A percentile compares a stretch with the other conserved stretches of the same genome.
Conservation (phyloP, 1,284 basidiomycete genomes). For the Melampsora larici-populina region DNA sequence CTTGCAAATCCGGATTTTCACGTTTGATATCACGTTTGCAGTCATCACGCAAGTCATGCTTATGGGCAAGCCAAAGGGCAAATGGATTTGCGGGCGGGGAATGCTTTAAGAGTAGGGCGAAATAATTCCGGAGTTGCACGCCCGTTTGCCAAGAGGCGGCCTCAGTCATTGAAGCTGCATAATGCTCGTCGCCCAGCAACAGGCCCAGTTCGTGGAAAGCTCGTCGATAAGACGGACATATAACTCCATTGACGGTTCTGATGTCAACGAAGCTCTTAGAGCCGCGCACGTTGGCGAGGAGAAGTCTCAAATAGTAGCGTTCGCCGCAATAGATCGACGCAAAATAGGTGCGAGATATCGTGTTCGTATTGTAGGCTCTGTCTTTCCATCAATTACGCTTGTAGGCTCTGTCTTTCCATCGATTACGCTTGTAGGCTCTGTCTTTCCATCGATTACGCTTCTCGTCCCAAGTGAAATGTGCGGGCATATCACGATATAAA, state of each 20-base stretch:
- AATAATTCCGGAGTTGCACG: conserved; percentile 54
- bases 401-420: too few relatives aligned
- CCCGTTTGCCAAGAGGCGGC: conserved; percentile 57
- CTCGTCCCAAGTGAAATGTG: background rate
- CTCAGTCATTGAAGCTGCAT: conserved; percentile 56
- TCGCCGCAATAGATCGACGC: conserved; percentile 49
- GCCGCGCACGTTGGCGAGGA: conserved; percentile 55
- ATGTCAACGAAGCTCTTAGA: conserved; percentile 56
- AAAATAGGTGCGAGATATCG: conserved; percentile 1
- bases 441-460: too few relatives aligned
- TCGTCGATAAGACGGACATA: too few relatives aligned
- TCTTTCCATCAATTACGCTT: background rate
- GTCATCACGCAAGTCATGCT: conserved; percentile 56
- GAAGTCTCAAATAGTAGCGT: conserved; percentile 55
- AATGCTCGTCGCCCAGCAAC: too few relatives aligned
- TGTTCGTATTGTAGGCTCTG: background rate
- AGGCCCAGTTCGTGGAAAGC: too few relatives aligned
- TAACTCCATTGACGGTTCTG: too few relatives aligned
- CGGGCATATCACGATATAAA: background rate
- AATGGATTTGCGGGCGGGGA: conserved; percentile 53
- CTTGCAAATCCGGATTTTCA: too few relatives aligned
- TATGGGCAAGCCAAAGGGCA: conserved; percentile 55
- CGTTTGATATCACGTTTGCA: background rate
- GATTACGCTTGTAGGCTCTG: too few relatives aligned
- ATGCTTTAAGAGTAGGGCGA: conserved; percentile 56